Conservation (phyloP, 2,329 filamentous ascomycete genomes). For the Stemphylium lycopersici region DNA sequence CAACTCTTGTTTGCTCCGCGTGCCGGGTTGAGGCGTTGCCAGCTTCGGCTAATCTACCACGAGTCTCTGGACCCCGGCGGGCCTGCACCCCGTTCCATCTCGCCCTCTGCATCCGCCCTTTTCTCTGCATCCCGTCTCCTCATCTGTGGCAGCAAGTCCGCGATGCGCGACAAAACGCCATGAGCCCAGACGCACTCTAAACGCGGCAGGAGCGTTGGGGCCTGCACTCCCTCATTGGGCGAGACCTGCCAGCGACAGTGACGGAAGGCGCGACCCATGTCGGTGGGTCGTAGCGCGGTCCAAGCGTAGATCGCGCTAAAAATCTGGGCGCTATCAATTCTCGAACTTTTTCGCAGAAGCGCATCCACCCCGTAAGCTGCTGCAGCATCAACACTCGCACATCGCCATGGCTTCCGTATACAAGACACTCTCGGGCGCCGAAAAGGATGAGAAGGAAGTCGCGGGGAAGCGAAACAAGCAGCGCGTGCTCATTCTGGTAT, state of each 20-base stretch:
- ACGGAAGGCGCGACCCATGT: slow-evolving; percentile 33
- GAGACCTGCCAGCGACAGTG: slow-evolving; percentile 21
- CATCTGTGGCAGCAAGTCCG: not conserved
- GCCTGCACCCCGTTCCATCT: not conserved
- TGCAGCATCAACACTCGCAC: slow-evolving; percentile 18
- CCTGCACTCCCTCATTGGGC: slow-evolving; percentile 25
- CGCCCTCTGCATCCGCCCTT: not conserved
- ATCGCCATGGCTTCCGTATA: slow-evolving; percentile 62
- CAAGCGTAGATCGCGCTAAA: slow-evolving; percentile 26
- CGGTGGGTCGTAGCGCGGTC: slow-evolving; percentile 12
- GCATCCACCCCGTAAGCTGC: slow-evolving; percentile 17
- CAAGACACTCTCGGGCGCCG: slow-evolving; percentile 58
- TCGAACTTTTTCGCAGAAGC: slow-evolving; percentile 29
- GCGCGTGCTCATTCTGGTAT: slow-evolving; percentile 77
- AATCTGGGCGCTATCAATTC: slow-evolving; percentile 34
- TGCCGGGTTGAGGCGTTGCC: slow-evolving; percentile 22
- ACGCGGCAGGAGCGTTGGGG: slow-evolving; percentile 18
- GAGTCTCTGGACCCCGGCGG: slow-evolving; percentile 2
- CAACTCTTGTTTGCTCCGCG: slow-evolving; percentile 17
- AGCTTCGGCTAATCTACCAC: slow-evolving; percentile 25
- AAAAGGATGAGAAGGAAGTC: slow-evolving; percentile 45
- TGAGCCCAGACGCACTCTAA: slow-evolving; percentile 10
- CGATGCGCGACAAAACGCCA: slow-evolving; percentile 9
- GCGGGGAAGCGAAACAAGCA: slow-evolving; percentile 53
- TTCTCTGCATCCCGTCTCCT: not conserved